These are phyloP conservation scores for Calonectria pteridis DNA, from an alignment of 2,329 filamentous ascomycete genomes.

Conservation along the genomic window DNA sequence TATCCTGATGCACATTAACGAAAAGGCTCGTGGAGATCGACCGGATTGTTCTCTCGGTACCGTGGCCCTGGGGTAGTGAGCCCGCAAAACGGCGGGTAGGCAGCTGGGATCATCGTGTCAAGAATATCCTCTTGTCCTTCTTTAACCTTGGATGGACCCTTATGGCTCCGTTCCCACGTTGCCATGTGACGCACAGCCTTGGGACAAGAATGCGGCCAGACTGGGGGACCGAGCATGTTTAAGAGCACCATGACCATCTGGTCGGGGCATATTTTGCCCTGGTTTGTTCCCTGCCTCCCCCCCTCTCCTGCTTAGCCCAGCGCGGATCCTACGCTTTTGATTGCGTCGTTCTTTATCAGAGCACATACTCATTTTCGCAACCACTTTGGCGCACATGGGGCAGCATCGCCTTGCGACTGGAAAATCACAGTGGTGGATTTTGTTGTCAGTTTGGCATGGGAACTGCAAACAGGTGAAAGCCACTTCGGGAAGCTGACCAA, in stretches of 20 bases:
- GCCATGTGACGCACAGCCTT: conserved; percentile 32
- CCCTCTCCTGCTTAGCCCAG: background rate
- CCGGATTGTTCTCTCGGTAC: conserved; percentile 27
- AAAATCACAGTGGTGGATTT: background rate
- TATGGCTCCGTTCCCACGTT: conserved; percentile 27
- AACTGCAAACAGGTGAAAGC: conserved; percentile 11
- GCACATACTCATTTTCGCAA: background rate
- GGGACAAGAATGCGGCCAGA: conserved; percentile 28
- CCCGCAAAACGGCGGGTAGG: conserved; percentile 40
- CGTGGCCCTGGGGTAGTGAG: conserved; percentile 24
- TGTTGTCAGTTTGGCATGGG: conserved; percentile 4
- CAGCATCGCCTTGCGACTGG: conserved; percentile 9
- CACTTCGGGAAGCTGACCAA: conserved; percentile 12
- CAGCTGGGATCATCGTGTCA: conserved; percentile 27
- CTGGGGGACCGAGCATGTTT: conserved; percentile 27
- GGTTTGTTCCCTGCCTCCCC: background rate
- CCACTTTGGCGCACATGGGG: conserved; percentile 16
- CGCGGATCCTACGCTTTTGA: background rate
- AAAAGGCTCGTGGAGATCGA: conserved; percentile 34
- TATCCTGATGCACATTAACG: conserved; percentile 33
- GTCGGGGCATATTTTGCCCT: conserved; percentile 23
- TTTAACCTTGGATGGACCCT: conserved; percentile 35
- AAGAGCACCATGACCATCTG: conserved; percentile 32
- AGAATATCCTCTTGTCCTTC: conserved; percentile 33
- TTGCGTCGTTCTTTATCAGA: background rate